Evolutionary conservation across 139 green algal species (phyloP), one percentile per base, ranked within the genome.

Genomic region (Tetradesmus lagerheimii): DNA sequence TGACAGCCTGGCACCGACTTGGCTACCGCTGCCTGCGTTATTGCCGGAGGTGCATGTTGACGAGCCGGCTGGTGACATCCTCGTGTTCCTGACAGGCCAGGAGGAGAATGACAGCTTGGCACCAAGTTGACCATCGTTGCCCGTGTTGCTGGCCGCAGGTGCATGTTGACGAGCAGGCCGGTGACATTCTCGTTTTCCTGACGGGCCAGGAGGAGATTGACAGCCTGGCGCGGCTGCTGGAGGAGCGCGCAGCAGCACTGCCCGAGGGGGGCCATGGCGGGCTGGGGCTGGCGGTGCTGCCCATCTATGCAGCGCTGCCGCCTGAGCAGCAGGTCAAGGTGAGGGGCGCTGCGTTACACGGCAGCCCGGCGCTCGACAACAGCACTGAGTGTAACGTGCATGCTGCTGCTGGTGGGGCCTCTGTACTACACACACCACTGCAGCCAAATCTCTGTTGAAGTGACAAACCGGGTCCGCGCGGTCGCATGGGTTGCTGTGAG

Each of bases 101-200:
- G 96, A 98, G 15, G 97, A 99, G 86, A 99, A 98, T 77, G 95
- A 99, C 87, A 92, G 93, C 1, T 85, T n/a, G n/a, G n/a, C n/a
- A n/a, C n/a, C n/a, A n/a, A n/a, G n/a, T n/a, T n/a, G n/a, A n/a
- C n/a, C n/a, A n/a, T n/a, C n/a, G n/a, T n/a, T n/a, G n/a, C n/a
- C n/a, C n/a, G n/a, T n/a, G n/a, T n/a, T n/a, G n/a, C 15, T 25
- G 0, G 12, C 14, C 25, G 50, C 77, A 91, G 87, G 78, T 87
- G 20, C 87, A 87, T 84, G 62, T 85, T 25, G 87, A 91, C 1
- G 77, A 99, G 93, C 50, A 35, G 0, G 53, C 92, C 0, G 97
- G 97, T 8, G 96, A 99, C 86, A 94, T 99, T 11, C 93, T 99
- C 29, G 96, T 98, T 35, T 99, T 99, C 91, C 93, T 99, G 43